Percentiles rank a stretch among this genome's conserved stretches.
Evolutionary conservation across 2,329 filamentous ascomycete species (phyloP).

Genomic region (Cladosporium sp.): DNA sequence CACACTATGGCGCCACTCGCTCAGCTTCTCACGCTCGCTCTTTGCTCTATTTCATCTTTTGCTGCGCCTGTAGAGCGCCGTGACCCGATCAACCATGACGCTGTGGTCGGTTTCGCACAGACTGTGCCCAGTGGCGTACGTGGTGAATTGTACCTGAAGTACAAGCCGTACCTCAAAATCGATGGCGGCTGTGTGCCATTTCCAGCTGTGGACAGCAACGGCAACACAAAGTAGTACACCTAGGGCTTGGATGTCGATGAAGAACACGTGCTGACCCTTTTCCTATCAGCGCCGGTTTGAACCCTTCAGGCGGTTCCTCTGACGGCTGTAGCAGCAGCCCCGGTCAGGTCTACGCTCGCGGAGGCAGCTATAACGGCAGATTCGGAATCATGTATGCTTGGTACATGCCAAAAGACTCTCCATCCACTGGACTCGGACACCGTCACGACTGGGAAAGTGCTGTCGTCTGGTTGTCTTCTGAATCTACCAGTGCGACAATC

Average conservation of each 20-base stretch:
- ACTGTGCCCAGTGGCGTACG: conserved; percentile 46
- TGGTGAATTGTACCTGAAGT: conserved; percentile 50
- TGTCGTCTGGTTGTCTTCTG: conserved; percentile 47
- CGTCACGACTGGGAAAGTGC: conserved; percentile 55
- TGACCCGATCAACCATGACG: conserved; percentile 41
- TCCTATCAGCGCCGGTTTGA: conserved; percentile 39
- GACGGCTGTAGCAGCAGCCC: conserved; percentile 40
- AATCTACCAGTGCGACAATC: conserved; percentile 38
- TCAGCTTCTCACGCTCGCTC: conserved; percentile 13
- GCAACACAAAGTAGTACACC: conserved; percentile 50
- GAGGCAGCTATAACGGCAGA: conserved; percentile 35
- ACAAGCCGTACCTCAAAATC: conserved; percentile 53
- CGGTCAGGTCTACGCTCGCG: conserved; percentile 50
- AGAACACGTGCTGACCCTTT: not conserved
- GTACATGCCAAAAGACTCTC: conserved; percentile 49
- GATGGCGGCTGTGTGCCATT: conserved; percentile 59
- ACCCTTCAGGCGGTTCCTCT: conserved; percentile 35
- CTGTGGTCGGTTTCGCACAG: conserved; percentile 51
- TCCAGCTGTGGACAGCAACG: conserved; percentile 54
- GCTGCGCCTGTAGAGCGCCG: conserved; percentile 30
- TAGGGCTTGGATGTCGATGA: not conserved
- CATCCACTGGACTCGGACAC: conserved; percentile 43
- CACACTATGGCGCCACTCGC: conserved; percentile 10
- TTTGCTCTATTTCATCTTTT: conserved; percentile 1
- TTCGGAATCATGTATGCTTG: conserved; percentile 52